Base-by-base conservation (phyloP, 192 early-diverging fungal genomes). In the Gamsiella multidivaricata region DNA sequence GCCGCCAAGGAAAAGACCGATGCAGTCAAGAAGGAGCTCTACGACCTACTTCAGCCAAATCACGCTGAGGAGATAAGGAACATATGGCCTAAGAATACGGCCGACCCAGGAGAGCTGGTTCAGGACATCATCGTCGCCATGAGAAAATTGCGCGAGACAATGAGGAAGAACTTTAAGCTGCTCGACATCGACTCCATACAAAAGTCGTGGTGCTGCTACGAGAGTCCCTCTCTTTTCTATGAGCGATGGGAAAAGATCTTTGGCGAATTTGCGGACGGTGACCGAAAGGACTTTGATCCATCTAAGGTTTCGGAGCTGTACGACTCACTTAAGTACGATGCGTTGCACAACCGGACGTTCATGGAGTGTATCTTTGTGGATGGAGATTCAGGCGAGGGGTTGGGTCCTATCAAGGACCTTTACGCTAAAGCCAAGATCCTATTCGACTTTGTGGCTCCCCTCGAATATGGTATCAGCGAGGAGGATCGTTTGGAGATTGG, bases 231-330 rank as follows among this genome's bases (percentile, higher is more conserved):
- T 15, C 81, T 98, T 46, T 96, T 97, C 65, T 87, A 88, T 59
- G 97, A 98, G 82, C 88, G 97, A 15, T 98, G 97, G 97, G 95
- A 97, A 74, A 99, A 99, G 70, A 85, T 99, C 28, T 94, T 99
- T 67, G 81, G 83, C n/a, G 93, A 95, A 56, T 96, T 97, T 80
- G 91, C 88, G 61, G 66, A 71, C 62, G 81, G 64, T 23, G 84
- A 85, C 10, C 65, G 76, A n/a, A 61, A 82, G 12, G 70, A 84
- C 23, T 91, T 88, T 69, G 91, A 93, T 60, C 94, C 95, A 0
- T 92, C 93, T 33, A 95, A 95, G 70, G 89, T 95, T 7, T 94
- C 94, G 15, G 94, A 96, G 67, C 83, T 98, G 7, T 97, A 97
- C 69, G 97, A 99, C 70, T 96, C 96, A 33, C 80, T 97, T 23